Evolutionary conservation across 1,284 basidiomycete genomes (phyloP).

Genomic region (Leccinum pallidistipes): DNA sequence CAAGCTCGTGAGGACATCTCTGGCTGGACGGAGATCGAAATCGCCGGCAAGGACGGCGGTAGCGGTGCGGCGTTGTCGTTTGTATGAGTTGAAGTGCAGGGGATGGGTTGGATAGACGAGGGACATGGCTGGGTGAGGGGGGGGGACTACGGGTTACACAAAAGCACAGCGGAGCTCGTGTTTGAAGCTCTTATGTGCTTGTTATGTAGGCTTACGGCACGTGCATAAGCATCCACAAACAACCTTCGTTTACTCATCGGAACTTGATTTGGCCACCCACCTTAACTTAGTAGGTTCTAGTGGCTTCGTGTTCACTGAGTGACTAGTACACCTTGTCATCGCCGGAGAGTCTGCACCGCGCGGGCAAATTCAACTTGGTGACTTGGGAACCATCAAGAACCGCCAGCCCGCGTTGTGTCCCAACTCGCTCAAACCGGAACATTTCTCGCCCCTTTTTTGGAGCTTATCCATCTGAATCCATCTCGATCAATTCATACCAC

Average conservation of each 20-base stretch:
- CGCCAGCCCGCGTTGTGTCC: slow-evolving; percentile 28
- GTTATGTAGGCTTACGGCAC: slow-evolving; percentile 39
- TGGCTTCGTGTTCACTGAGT: not conserved
- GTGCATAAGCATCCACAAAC: slow-evolving; percentile 37
- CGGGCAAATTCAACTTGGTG: not conserved
- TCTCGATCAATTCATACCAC: slow-evolving; percentile 20
- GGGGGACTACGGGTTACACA: slow-evolving; percentile 16
- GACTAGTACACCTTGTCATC: not conserved
- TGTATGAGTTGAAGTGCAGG: slow-evolving; percentile 35
- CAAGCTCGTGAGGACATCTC: slow-evolving; percentile 75
- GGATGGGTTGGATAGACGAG: slow-evolving; percentile 39
- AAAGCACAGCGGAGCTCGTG: slow-evolving; percentile 35
- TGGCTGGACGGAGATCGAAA: slow-evolving; percentile 62
- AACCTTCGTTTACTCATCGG: slow-evolving; percentile 38
- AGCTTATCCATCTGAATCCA: slow-evolving; percentile 23
- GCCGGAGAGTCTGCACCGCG: not conserved
- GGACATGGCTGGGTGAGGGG: slow-evolving; percentile 22
- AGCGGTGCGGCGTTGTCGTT: slow-evolving; percentile 64
- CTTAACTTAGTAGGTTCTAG: not conserved
- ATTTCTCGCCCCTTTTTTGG: slow-evolving; percentile 15
- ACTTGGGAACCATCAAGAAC: slow-evolving; percentile 36
- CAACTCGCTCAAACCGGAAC: slow-evolving; percentile 21
- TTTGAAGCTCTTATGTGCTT: slow-evolving; percentile 36
- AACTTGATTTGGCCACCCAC: slow-evolving; percentile 15
- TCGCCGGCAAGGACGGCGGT: slow-evolving; percentile 71